Evolutionary conservation across 2,329 filamentous ascomycete genomes (phyloP).

Genomic region (Colletotrichum euphorbiae): DNA sequence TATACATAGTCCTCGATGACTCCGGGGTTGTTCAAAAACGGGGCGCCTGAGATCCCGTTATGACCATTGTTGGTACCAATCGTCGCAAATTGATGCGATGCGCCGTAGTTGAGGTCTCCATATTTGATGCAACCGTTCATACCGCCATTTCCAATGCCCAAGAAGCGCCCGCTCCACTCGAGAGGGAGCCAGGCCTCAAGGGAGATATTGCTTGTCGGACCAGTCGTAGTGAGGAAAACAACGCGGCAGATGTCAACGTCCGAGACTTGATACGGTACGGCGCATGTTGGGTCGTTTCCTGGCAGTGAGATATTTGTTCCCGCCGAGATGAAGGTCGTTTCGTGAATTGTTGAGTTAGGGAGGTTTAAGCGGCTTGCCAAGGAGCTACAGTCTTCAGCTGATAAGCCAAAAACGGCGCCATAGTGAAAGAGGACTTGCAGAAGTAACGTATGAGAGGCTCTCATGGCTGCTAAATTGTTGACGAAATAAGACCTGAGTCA

Average conservation of each 20-base stretch:
- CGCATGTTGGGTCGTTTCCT: conserved; percentile 51
- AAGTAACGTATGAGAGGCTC: neutral
- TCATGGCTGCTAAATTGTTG: neutral
- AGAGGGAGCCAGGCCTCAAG: conserved; percentile 62
- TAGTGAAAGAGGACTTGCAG: neutral
- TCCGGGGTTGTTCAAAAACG: conserved; percentile 51
- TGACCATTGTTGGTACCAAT: conserved; percentile 64
- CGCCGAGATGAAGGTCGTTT: conserved; percentile 25
- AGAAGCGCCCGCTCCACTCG: conserved; percentile 56
- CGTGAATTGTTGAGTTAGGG: conserved; percentile 45
- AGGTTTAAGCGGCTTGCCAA: conserved; percentile 26
- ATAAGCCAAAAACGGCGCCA: neutral
- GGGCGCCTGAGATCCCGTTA: conserved; percentile 53
- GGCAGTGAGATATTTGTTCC: conserved; percentile 50
- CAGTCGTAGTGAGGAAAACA: conserved; percentile 43
- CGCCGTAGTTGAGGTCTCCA: conserved; percentile 58
- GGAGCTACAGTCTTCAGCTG: conserved; percentile 4
- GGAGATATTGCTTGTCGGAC: conserved; percentile 55
- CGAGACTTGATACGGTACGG: conserved; percentile 31
- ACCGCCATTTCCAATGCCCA: conserved; percentile 62
- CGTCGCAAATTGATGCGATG: conserved; percentile 56
- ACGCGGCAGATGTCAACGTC: conserved; percentile 46
- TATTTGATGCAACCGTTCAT: conserved; percentile 61
- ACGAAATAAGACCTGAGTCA: no score
- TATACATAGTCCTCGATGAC: conserved; percentile 52